Conservation (phyloP, 768 basidiomycete species). For the Collybia sp. region DNA sequence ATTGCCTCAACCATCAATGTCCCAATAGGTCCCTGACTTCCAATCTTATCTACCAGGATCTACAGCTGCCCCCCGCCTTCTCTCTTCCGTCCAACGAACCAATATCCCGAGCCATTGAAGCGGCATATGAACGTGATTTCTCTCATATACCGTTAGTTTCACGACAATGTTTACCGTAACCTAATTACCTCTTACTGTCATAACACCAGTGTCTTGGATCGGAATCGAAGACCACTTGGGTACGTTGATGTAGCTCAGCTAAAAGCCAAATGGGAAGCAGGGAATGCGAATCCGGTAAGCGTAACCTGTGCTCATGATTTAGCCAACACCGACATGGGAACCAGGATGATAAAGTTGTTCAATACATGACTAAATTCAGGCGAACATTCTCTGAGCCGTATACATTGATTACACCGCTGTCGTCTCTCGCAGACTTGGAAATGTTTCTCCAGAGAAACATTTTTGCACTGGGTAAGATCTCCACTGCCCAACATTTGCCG, state of each 20-base stretch:
- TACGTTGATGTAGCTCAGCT: conserved; percentile 77
- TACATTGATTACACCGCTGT: conserved; percentile 75
- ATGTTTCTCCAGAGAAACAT: conserved; percentile 67
- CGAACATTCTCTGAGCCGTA: conserved; percentile 63
- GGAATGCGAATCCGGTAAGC: conserved; percentile 65
- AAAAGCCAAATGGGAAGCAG: conserved; percentile 76
- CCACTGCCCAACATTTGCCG: background rate
- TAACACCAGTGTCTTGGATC: conserved; percentile 63
- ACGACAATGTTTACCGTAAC: background rate
- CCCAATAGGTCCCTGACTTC: background rate
- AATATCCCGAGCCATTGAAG: conserved; percentile 73
- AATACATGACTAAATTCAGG: conserved; percentile 73
- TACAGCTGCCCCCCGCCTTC: conserved; percentile 86
- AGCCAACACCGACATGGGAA: background rate
- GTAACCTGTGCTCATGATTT: background rate
- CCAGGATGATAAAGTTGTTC: conserved; percentile 66
- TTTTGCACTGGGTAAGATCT: conserved; percentile 67
- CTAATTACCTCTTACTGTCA: background rate
- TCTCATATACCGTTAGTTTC: conserved; percentile 79
- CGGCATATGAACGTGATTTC: conserved; percentile 92
- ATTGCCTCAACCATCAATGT: conserved; percentile 5
- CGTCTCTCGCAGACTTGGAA: conserved; percentile 79
- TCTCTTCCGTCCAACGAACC: conserved; percentile 67
- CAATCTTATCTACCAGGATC: conserved; percentile 42
- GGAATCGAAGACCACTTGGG: conserved; percentile 69